A percentile compares a stretch with the other conserved stretches of the same genome.
These are phyloP conservation scores for Phytophthora citrophthora DNA, from an alignment of 352 stramenopile genomes.

Conservation along the genomic window DNA sequence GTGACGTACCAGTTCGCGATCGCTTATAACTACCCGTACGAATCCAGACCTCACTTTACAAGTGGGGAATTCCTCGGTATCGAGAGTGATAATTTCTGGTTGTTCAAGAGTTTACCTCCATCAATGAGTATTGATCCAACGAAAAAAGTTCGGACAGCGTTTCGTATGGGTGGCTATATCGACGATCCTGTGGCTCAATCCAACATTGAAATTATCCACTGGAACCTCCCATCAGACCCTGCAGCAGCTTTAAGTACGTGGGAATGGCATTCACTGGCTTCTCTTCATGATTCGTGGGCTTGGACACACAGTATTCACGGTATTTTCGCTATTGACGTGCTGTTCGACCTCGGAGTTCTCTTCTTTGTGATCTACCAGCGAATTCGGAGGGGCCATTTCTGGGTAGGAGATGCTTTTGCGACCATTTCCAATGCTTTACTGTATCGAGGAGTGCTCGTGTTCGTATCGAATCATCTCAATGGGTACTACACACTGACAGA, in stretches of 20 bases:
- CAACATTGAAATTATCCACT: conserved; percentile 42
- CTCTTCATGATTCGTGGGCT: conserved; percentile 48
- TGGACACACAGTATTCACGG: conserved; percentile 52
- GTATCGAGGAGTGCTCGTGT: conserved; percentile 30
- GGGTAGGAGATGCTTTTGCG: conserved; percentile 49
- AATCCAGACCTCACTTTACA: conserved; percentile 16
- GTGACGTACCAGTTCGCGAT: conserved; percentile 31
- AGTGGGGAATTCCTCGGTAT: conserved; percentile 10
- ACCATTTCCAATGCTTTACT: conserved; percentile 43
- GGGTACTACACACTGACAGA: conserved; percentile 47
- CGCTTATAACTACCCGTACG: conserved; percentile 35
- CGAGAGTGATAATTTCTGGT: conserved; percentile 21
- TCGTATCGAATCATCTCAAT: conserved; percentile 48
- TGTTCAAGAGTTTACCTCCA: conserved; percentile 19
- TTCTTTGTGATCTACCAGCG: conserved; percentile 42
- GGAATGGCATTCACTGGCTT: conserved; percentile 27
- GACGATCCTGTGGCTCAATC: conserved; percentile 37
- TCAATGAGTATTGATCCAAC: conserved; percentile 9
- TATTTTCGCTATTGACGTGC: conserved; percentile 35
- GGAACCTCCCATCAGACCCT: conserved; percentile 28
- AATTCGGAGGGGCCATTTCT: conserved; percentile 37
- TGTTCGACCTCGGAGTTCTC: conserved; percentile 41
- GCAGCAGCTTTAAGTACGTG: conserved; percentile 22
- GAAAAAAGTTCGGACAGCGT: conserved; percentile 32
- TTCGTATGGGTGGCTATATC: conserved; percentile 41